Percentiles rank a stretch among this genome's conserved stretches.
phyloP scores from a whole-genome alignment of 2,329 filamentous ascomycete species.

The Colletotrichum caudatum region DNA sequence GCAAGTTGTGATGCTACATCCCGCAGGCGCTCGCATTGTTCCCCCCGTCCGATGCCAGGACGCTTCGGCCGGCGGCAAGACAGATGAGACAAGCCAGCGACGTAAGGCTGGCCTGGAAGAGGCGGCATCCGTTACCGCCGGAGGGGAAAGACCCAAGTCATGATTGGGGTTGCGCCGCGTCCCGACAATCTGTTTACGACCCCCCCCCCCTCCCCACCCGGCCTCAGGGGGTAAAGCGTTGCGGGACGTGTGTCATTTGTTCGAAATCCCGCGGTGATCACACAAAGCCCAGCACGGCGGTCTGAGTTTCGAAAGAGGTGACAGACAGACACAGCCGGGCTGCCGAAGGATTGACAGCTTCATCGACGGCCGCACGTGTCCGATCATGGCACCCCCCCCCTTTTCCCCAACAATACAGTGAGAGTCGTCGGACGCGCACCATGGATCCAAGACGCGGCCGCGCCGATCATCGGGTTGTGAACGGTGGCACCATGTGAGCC shows the following conservation, averaged over 20 bases:
- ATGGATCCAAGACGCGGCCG: conserved; percentile 3
- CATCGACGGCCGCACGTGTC: conserved; percentile 15
- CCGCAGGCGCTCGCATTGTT: conserved; percentile 26
- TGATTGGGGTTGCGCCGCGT: conserved; percentile 15
- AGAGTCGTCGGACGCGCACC: neutral
- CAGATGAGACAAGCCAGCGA: conserved; percentile 31
- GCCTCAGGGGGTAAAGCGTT: conserved; percentile 16
- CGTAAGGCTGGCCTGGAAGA: conserved; percentile 17
- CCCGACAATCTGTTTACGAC: conserved; percentile 14
- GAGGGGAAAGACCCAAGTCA: neutral
- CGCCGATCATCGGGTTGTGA: conserved; percentile 22
- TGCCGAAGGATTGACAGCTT: conserved; percentile 5
- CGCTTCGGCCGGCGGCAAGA: conserved; percentile 27
- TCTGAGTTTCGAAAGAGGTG: conserved; percentile 7
- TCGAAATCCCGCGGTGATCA: conserved; percentile 38
- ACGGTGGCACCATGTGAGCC: neutral
- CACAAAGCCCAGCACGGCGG: conserved; percentile 22
- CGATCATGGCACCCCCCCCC: neutral
- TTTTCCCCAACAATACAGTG: neutral
- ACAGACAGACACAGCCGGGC: conserved; percentile 6
- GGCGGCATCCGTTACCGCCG: conserved; percentile 11
- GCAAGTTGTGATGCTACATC: conserved; percentile 22
- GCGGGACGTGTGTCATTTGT: conserved; percentile 37
- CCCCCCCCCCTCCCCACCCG: too few species aligned
- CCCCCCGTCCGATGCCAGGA: conserved; percentile 12